phyloP scores from a whole-genome alignment of 495 filamentous ascomycete species.

The Annulohypoxylon stygium region DNA sequence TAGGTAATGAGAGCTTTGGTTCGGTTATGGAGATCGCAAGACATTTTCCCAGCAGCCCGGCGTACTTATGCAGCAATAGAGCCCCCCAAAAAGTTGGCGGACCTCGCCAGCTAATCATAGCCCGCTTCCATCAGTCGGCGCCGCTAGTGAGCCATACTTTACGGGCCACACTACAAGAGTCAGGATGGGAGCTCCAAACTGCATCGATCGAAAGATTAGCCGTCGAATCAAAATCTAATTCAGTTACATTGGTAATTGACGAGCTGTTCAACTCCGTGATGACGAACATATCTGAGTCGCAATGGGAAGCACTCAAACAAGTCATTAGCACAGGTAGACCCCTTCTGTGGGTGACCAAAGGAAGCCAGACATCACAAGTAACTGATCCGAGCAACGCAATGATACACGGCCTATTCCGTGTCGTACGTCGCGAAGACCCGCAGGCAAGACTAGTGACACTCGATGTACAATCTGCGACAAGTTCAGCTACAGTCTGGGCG shows the following conservation, averaged over 20 bases:
- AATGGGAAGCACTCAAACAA: neutral
- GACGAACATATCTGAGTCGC: neutral
- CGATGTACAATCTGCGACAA: constrained; percentile 49
- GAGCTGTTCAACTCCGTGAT: neutral
- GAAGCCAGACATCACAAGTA: constrained; percentile 33
- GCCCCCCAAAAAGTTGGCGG: no score
- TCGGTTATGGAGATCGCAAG: no score
- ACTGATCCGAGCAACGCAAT: constrained; percentile 38
- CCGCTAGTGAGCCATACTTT: no score
- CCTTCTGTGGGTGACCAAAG: constrained; percentile 56
- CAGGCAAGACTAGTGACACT: constrained; percentile 53
- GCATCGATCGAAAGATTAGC: neutral
- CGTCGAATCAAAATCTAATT: neutral
- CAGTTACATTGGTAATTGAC: neutral
- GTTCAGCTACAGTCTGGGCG: constrained; percentile 26
- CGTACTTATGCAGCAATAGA: no score
- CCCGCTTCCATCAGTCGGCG: no score
- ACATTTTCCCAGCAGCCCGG: no score
- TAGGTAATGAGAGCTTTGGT: no score
- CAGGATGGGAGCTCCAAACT: no score
- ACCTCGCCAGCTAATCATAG: no score
- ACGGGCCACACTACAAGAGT: no score
- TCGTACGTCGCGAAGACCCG: constrained; percentile 50
- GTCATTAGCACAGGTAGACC: constrained; percentile 9
- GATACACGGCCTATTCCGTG: constrained; percentile 49